A percentile compares a stretch with the other conserved stretches of the same genome.
phyloP scores from a whole-genome alignment of 108 stramenopile species.

The Nitzschia sp. region DNA sequence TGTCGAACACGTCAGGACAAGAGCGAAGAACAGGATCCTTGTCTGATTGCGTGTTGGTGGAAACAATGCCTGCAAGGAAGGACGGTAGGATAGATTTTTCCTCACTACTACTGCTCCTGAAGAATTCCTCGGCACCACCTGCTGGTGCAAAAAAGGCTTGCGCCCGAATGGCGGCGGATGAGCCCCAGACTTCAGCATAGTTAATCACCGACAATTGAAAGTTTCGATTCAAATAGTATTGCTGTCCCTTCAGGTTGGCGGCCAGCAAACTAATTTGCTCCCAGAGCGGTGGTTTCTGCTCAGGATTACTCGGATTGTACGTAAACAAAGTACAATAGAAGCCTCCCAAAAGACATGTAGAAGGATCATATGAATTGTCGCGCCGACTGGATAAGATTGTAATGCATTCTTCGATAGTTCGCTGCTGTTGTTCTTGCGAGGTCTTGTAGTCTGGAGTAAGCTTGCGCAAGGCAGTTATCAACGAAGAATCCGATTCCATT shows the following conservation, averaged over 20 bases:
- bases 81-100: not conserved
- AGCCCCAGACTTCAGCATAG: slow-evolving; percentile 24
- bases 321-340: not conserved
- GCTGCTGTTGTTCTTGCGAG: not conserved
- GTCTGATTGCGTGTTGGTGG: not conserved
- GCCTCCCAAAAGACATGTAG: not conserved
- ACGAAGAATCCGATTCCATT: not conserved
- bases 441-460: not conserved
- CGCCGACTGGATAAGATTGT: not conserved
- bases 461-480: not conserved
- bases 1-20: slow-evolving; percentile 1
- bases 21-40: not conserved
- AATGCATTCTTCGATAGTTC: not conserved
- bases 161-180: not conserved
- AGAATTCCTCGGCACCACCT: not conserved
- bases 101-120: not conserved
- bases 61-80: not conserved
- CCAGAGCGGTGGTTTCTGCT: slow-evolving; percentile 16
- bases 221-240: slow-evolving; percentile 9
- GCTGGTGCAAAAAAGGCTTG: slow-evolving; percentile 4
- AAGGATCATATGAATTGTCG: not conserved
- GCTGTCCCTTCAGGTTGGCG: slow-evolving; percentile 23
- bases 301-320: not conserved
- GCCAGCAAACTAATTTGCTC: slow-evolving; percentile 8
- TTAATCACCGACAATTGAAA: slow-evolving; percentile 19